Base-by-base conservation (phyloP, 2,329 filamentous ascomycete genomes). In the Trichoderma sp. region DNA sequence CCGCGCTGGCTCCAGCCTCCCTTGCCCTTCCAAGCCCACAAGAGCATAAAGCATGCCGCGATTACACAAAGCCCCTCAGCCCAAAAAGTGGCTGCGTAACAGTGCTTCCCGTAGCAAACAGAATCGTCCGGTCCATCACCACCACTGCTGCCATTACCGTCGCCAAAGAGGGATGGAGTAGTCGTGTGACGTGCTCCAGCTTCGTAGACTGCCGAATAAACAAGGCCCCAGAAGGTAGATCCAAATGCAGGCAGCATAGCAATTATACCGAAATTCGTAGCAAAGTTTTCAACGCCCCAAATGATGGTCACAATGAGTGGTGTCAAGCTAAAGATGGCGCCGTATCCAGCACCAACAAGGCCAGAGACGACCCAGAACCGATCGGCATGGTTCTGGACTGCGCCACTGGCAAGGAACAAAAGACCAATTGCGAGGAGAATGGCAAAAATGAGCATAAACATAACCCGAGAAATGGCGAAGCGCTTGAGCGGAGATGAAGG, bases 261-360 rank as follows among this genome's bases (percentile, higher is more conserved):
- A 8, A 98, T 89, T 70, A 98, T 94, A 10, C 95, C 95, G 89
- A 94, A 99, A 74, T 99, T 98, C 0, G 95, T 99, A 68, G 93
- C 95, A 76, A 99, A 98, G 77, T 98, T 99, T 82, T 98, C 94
- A 0, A 97, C 93, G 29, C 95, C 95, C 95, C 95, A 99, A 54
- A 99, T 94, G 10, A 97, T 93, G n/a, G 90, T 93, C 72, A 97
- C 91, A 67, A 98, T 92, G 71, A 98, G 94, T 2, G 95, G 95
- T 0, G 92, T 91, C 6, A 98, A 85, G 57, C 89, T 91, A 82
- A 98, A 99, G 25, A 94, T 88, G 35, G 94, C 94, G 53, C 95
- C 95, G 76, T 99, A 98, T 53, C 95, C 95, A 1, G 93, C 90
- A 7, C 95, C 95, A 7, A 99, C 89, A 1, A 94, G 84, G 0